Base-by-base conservation (phyloP, 768 basidiomycete species). In the Fomitopsis serialis region DNA sequence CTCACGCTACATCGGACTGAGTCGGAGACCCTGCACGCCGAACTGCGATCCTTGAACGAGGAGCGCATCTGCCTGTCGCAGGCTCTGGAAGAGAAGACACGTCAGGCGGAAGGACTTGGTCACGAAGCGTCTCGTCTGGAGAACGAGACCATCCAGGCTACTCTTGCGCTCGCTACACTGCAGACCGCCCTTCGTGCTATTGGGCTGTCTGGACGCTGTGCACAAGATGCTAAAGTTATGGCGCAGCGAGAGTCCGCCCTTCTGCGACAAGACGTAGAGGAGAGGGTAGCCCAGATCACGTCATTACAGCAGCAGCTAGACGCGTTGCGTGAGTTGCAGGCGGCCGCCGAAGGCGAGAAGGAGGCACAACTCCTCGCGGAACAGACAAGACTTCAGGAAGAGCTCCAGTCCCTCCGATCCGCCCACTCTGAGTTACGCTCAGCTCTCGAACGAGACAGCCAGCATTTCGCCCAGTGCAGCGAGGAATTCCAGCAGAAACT, bases 401-500 rank as follows among this genome's bases (percentile, higher is more conserved):
- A 61, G 35, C 45, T 66, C 17, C 53, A 54, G 12, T 45, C 51
- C 2, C 21, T 61, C 19, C 53, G 50, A n/a, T 44, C 51, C 1
- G 52, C 59, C 8, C 59, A 59, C 9, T 46, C 54, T 2, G 59
- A 59, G 11, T 50, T 65, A 21, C 52, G 53, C 44, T 49, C 42
- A 9, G 50, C 35, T 12, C 55, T 54, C 17, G 42, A 50, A 23
- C 50, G 57, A 34, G 50, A 55, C 9, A 7, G 48, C 17, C 50
- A 50, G 13, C 12, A 55, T 3, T 50, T 58, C 29, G 19, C 43
- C n/a, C 50, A 47, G 2, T 56, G 56, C 6, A 53, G 56, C 9
- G 42, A 54, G 25, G 61, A 62, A 4, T 56, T 64, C 24, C 44
- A 59, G 44, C 22, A 58, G 42, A 54, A 60, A 3, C 57, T 58